Evolutionary conservation across 495 filamentous ascomycete genomes (phyloP), one percentile per base, ranked within the genome.

Genomic region (Elasticomyces elasticus): DNA sequence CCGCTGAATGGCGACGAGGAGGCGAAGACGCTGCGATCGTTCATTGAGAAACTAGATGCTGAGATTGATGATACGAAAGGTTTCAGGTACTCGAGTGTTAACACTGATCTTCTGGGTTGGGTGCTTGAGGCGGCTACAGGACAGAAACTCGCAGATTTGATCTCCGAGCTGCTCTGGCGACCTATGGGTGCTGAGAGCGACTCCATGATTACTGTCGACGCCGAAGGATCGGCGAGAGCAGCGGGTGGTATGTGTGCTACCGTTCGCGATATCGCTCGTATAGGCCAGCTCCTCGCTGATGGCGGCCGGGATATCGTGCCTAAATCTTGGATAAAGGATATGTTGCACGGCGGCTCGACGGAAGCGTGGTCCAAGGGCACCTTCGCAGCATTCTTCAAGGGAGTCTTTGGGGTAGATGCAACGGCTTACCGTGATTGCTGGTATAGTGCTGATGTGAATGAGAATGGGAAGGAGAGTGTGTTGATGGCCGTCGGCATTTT

Each of bases 71-170:
- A 20, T 33, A 40, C 25, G 5, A 31, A 33, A 12, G 55, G 50
- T 17, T 58, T 58, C 55, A 44, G 53, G 20, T 58, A 58, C 28
- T 27, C 13, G 10, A 28, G 17, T 25, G 40, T 53, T 6, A 58
- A 58, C 41, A 58, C 55, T 28, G 55, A 58, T 53, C 26, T 58
- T 5, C 35, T 58, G 4, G 55, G 55, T 22, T 58, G 38, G 55
- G 49, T 27, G 22, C 3, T 57, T 1, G 54, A 57, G 27, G 17
- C 23, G 12, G 55, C 49, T 1, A 46, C 40, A 3, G 49, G 49
- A 2, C 46, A 31, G 49, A 53, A 53, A 22, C 23, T 58, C 7
- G 49, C 55, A 12, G 49, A 58, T 2, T 26, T 53, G 25, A 53
- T 58, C 25, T 25, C 20, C 5, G 55, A 58, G 55, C 41, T 58